phyloP scores from a whole-genome alignment of 176 grass and related monocot genomes.

The Avena sativa region DNA sequence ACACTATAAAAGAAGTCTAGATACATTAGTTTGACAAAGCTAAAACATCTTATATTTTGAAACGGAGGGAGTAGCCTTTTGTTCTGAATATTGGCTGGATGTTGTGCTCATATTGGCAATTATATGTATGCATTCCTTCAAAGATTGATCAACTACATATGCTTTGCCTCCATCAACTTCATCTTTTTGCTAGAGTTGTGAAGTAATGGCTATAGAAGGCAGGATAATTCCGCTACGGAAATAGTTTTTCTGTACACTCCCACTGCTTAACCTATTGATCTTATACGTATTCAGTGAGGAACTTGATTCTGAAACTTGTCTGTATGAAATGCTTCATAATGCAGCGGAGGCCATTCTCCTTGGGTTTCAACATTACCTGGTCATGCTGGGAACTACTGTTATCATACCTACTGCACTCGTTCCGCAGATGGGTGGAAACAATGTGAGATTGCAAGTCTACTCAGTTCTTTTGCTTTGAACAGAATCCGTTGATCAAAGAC shows the following conservation, averaged over 20 bases:
- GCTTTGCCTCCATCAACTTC: slow-evolving; percentile 8
- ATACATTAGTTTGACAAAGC: too few relatives aligned
- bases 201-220: not conserved
- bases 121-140: not conserved
- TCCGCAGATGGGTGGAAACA: slow-evolving; percentile 99
- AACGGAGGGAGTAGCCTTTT: not conserved
- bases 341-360: slow-evolving; percentile 97
- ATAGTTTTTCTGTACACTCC: not conserved
- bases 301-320: slow-evolving; percentile 1
- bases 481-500: slow-evolving; percentile 3
- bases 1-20: too few relatives aligned
- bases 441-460: slow-evolving; percentile 61
- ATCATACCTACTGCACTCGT: slow-evolving; percentile 99
- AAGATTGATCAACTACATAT: not conserved
- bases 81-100: not conserved
- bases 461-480: not conserved
- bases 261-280: not conserved
- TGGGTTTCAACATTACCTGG: slow-evolving; percentile 97
- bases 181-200: not conserved
- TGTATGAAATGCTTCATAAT: slow-evolving; percentile 38
- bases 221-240: not conserved
- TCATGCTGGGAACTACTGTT: slow-evolving; percentile 96
- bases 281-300: not conserved
- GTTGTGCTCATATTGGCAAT: not conserved
- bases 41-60: too few relatives aligned